These are phyloP conservation scores for Penicillium sp. DNA, from an alignment of 2,329 filamentous ascomycete genomes.

Conservation along the genomic window DNA sequence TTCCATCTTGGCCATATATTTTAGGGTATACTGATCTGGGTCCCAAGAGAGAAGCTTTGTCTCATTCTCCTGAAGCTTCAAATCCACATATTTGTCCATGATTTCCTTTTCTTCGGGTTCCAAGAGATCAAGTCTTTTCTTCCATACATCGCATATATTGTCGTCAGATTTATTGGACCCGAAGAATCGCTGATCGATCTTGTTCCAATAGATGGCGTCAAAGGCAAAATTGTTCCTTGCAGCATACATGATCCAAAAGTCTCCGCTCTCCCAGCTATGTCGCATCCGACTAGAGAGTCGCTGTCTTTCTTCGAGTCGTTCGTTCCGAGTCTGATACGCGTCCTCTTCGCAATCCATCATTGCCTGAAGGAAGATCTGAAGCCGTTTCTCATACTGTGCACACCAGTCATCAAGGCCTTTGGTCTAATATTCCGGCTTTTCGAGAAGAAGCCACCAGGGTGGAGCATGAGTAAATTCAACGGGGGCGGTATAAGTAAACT, in stretches of 20 bases:
- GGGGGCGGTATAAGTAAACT: constrained; percentile 24
- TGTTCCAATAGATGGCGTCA: constrained; percentile 15
- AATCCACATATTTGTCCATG: constrained; percentile 5
- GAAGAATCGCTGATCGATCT: constrained; percentile 9
- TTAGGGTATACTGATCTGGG: no score
- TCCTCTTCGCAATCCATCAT: constrained; percentile 10
- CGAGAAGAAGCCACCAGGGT: constrained; percentile 25
- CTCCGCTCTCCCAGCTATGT: not conserved
- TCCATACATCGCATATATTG: constrained; percentile 8
- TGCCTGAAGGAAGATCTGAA: constrained; percentile 18
- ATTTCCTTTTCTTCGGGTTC: not conserved
- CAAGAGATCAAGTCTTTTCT: constrained; percentile 6
- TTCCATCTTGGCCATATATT: no score
- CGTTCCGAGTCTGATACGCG: not conserved
- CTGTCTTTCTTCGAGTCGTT: not conserved
- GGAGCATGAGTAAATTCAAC: constrained; percentile 21
- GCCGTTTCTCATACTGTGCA: constrained; percentile 8
- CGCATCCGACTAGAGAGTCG: constrained; percentile 10
- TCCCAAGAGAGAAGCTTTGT: no score
- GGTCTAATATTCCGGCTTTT: constrained; percentile 23
- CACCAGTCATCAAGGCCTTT: constrained; percentile 21
- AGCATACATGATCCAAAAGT: constrained; percentile 1
- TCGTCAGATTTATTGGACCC: not conserved
- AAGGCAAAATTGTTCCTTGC: constrained; percentile 23
- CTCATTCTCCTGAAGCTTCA: constrained; percentile 9